These are phyloP conservation scores for Ascochyta viciae-villosae DNA, from an alignment of 2,329 filamentous ascomycete genomes.

Conservation along the genomic window DNA sequence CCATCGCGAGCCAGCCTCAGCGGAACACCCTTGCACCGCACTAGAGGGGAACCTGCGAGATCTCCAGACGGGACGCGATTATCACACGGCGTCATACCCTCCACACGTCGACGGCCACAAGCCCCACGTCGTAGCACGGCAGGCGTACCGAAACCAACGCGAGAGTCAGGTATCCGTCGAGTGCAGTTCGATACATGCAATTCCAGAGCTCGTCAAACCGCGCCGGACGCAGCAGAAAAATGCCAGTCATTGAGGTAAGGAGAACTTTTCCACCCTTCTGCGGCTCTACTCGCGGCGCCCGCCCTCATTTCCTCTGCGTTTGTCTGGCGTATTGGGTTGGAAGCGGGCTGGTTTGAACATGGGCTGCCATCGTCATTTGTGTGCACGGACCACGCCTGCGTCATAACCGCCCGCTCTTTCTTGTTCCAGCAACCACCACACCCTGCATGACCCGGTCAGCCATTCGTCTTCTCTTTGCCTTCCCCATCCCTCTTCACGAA, in stretches of 20 bases:
- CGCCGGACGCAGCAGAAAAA: slow-evolving; percentile 32
- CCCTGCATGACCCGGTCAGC: slow-evolving; percentile 35
- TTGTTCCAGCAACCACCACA: slow-evolving; percentile 30
- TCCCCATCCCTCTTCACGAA: slow-evolving; percentile 20
- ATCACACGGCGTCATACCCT: slow-evolving; percentile 34
- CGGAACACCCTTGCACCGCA: slow-evolving; percentile 28
- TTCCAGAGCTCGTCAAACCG: slow-evolving; percentile 25
- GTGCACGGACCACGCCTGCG: slow-evolving; percentile 22
- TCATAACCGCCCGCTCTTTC: slow-evolving; percentile 28
- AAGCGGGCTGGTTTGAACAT: slow-evolving; percentile 5
- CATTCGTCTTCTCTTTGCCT: slow-evolving; percentile 21
- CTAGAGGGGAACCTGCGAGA: slow-evolving; percentile 29
- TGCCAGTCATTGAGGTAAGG: slow-evolving; percentile 47
- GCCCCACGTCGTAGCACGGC: slow-evolving; percentile 27
- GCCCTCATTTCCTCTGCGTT: slow-evolving; percentile 19
- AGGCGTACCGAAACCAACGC: slow-evolving; percentile 14
- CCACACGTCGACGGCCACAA: slow-evolving; percentile 20
- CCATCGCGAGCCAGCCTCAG: slow-evolving; percentile 8
- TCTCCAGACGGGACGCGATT: slow-evolving; percentile 32
- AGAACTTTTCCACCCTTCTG: neutral
- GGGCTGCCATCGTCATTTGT: slow-evolving; percentile 32
- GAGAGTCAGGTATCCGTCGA: slow-evolving; percentile 10
- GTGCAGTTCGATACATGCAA: slow-evolving; percentile 20
- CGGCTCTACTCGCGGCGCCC: neutral
- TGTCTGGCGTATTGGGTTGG: slow-evolving; percentile 11